A percentile compares a stretch with the other conserved stretches of the same genome.
phyloP scores from a whole-genome alignment of 2,329 filamentous ascomycete species.

The Beauveria asiatica region DNA sequence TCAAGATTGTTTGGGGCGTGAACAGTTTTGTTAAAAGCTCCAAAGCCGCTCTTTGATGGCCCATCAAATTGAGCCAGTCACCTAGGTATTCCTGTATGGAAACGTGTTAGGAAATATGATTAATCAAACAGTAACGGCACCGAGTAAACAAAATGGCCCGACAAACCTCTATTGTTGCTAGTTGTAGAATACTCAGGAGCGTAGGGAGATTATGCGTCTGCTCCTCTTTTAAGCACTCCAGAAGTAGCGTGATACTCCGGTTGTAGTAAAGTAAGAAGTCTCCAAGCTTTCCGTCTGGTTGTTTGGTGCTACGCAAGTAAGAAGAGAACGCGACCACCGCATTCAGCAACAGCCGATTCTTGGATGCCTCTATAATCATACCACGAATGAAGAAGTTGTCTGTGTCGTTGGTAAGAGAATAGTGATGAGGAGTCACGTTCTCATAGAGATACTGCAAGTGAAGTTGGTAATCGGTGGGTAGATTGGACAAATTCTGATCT shows the following conservation, averaged over 20 bases:
- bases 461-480: conserved; percentile 63
- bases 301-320: conserved; percentile 70
- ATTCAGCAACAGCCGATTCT: conserved; percentile 72
- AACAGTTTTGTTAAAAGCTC: conserved; percentile 72
- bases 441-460: conserved; percentile 73
- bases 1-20: conserved; percentile 64
- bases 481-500: conserved; percentile 42
- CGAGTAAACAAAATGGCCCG: background rate
- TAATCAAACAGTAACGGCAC: background rate
- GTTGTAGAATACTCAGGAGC: conserved; percentile 78
- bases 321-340: conserved; percentile 82
- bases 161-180: conserved; percentile 84
- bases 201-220: conserved; percentile 66
- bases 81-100: conserved; percentile 72
- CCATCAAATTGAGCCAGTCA: conserved; percentile 89
- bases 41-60: conserved; percentile 84
- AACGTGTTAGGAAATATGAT: background rate
- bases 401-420: conserved; percentile 64
- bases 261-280: conserved; percentile 88
- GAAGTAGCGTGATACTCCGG: conserved; percentile 69
- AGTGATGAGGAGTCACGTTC: conserved; percentile 74
- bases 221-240: conserved; percentile 60
- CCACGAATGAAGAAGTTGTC: conserved; percentile 65
- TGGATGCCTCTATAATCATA: conserved; percentile 63
- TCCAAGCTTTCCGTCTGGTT: conserved; percentile 63